Evolutionary conservation across 1,139 yeast genomes (phyloP).

Genomic region (Scheffersomyces quercinus): DNA sequence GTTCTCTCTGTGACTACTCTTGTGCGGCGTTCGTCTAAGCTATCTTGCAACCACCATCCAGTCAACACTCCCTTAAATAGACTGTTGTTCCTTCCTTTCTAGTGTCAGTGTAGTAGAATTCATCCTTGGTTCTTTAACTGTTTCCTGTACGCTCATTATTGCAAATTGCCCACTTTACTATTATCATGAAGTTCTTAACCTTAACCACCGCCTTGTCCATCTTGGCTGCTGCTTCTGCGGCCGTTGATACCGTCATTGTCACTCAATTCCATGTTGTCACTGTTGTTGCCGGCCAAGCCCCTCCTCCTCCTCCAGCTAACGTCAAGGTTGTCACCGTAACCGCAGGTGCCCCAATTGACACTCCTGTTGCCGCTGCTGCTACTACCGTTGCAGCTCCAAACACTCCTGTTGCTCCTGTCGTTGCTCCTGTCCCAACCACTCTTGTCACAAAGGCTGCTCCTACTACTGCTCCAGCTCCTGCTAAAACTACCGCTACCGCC

Average conservation of each 20-base stretch:
- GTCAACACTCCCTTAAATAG: no score
- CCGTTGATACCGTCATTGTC: conserved; percentile 24
- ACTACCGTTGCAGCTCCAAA: background rate
- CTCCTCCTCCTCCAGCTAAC: background rate
- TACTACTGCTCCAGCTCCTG: conserved; percentile 5
- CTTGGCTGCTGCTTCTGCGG: conserved; percentile 13
- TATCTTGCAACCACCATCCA: no score
- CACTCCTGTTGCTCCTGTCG: conserved; percentile 1
- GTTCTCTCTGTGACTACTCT: no score
- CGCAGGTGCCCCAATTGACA: background rate
- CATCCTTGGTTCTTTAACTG: no score
- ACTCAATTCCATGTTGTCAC: conserved; percentile 27
- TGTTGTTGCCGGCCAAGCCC: conserved; percentile 13
- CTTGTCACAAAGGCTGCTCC: conserved; percentile 3
- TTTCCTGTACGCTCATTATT: no score
- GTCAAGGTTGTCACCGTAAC: conserved; percentile 4
- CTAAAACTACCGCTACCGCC: conserved; percentile 8
- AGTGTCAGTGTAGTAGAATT: no score
- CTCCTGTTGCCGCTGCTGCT: background rate
- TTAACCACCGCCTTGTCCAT: conserved; percentile 17
- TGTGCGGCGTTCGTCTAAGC: no score
- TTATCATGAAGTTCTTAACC: conserved; percentile 18
- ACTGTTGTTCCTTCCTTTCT: no score
- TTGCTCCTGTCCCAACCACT: conserved; percentile 2
- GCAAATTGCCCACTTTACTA: background rate